phyloP scores from a whole-genome alignment of 768 basidiomycete species.

The Suillus paluster region DNA sequence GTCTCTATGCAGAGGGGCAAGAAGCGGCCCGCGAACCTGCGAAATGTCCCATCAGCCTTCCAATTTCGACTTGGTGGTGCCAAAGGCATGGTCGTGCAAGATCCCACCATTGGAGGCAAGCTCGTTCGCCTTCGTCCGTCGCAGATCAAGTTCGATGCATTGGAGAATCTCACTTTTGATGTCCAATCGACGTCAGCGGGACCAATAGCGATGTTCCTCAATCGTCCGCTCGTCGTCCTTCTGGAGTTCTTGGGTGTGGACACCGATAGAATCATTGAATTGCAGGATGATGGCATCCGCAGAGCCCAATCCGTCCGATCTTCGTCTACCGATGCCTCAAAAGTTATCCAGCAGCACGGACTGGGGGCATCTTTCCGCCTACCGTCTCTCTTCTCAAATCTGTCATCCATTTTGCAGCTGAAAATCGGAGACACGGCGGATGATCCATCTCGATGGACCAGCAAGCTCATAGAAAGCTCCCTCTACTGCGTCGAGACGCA shows the following conservation, averaged over 20 bases:
- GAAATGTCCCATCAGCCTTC: conserved; percentile 41
- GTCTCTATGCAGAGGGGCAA: conserved; percentile 34
- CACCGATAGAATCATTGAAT: conserved; percentile 34
- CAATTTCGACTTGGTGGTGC: conserved; percentile 52
- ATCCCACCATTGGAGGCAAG: conserved; percentile 40
- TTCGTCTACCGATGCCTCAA: conserved; percentile 42
- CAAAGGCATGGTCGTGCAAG: conserved; percentile 52
- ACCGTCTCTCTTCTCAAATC: conserved; percentile 45
- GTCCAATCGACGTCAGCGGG: conserved; percentile 50
- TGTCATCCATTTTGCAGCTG: conserved; percentile 37
- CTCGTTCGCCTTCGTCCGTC: conserved; percentile 46
- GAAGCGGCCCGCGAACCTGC: conserved; percentile 20
- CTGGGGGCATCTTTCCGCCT: conserved; percentile 52
- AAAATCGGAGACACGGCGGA: conserved; percentile 22
- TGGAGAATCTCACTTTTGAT: conserved; percentile 47
- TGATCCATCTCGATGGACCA: conserved; percentile 21
- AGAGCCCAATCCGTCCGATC: conserved; percentile 38
- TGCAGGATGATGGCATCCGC: conserved; percentile 44
- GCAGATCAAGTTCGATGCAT: conserved; percentile 71
- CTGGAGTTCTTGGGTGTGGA: conserved; percentile 49
- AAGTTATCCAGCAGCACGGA: conserved; percentile 46
- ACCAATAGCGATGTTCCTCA: conserved; percentile 48
- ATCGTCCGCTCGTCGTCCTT: conserved; percentile 52
- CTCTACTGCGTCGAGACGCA: conserved; percentile 47
- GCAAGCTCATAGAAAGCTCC: conserved; percentile 41